A percentile compares a stretch with the other conserved stretches of the same genome.
These are phyloP conservation scores for Pisolithus marmoratus DNA, from an alignment of 768 basidiomycete genomes.

Conservation along the genomic window DNA sequence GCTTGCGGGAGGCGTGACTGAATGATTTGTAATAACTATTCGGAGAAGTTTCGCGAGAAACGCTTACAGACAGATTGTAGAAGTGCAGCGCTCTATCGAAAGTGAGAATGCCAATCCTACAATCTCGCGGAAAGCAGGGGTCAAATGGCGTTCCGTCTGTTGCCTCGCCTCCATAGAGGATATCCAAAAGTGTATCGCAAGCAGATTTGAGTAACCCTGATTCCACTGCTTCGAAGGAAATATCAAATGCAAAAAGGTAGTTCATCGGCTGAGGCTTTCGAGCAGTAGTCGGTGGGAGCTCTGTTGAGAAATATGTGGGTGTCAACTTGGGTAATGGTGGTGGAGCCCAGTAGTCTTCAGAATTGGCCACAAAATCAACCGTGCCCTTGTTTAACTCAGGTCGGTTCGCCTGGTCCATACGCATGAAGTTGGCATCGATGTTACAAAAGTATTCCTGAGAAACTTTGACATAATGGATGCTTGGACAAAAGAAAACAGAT, in stretches of 20 bases:
- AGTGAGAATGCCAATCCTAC: conserved; percentile 72
- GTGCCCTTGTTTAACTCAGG: conserved; percentile 90
- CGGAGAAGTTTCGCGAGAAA: conserved; percentile 4
- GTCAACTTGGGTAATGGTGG: conserved; percentile 52
- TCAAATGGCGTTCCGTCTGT: conserved; percentile 37
- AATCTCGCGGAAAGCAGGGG: conserved; percentile 47
- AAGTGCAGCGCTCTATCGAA: conserved; percentile 82
- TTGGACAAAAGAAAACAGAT: conserved; percentile 1
- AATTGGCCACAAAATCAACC: conserved; percentile 78
- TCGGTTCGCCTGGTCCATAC: conserved; percentile 74
- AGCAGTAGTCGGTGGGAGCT: conserved; percentile 40
- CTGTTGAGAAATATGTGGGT: conserved; percentile 47
- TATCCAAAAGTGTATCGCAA: conserved; percentile 54
- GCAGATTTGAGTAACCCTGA: conserved; percentile 67
- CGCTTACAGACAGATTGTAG: conserved; percentile 78
- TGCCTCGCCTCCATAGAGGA: conserved; percentile 55
- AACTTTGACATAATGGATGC: conserved; percentile 41
- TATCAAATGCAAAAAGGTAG: conserved; percentile 85
- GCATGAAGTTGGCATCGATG: conserved; percentile 68
- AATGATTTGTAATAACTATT: conserved; percentile 10
- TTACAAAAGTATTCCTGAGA: conserved; percentile 78
- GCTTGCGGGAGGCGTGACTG: conserved; percentile 44
- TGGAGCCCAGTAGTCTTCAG: conserved; percentile 78
- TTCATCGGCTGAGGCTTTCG: conserved; percentile 62
- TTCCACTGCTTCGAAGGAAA: conserved; percentile 59